Conservation (phyloP, 78 protist genomes). For the Thecamonas trahens region DNA sequence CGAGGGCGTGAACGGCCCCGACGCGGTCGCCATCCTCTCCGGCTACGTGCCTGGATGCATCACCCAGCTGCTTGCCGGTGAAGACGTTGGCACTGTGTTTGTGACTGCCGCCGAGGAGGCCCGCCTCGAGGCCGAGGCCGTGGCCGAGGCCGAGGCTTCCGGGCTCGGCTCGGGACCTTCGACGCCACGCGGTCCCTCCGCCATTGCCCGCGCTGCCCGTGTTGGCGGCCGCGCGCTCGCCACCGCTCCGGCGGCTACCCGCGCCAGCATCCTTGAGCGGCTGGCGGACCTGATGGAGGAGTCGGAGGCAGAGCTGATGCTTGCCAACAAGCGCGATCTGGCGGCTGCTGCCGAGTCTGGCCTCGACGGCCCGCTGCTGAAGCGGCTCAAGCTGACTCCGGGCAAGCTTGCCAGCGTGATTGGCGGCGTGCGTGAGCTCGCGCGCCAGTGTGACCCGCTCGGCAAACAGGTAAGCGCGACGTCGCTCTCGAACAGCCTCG, state of each 20-base stretch:
- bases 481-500: constrained; percentile 31
- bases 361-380: not conserved
- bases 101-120: not conserved
- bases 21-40: constrained; percentile 21
- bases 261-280: not conserved
- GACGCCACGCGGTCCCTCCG: not conserved
- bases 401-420: constrained; percentile 3
- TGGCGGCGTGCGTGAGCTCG: constrained; percentile 14
- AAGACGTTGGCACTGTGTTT: constrained; percentile 20
- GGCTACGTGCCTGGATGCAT: constrained; percentile 1
- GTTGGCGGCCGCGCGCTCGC: not conserved
- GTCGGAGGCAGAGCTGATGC: not conserved
- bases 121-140: not conserved
- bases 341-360: not conserved
- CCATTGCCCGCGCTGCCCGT: not conserved
- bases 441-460: not conserved
- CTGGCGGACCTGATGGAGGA: not conserved
- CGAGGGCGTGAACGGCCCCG: too few relatives aligned
- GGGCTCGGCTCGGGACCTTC: too few relatives aligned
- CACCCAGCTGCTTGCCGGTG: constrained; percentile 1
- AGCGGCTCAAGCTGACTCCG: constrained; percentile 12
- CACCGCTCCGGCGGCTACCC: not conserved
- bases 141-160: too few relatives aligned
- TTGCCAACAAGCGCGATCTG: constrained; percentile 31
- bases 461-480: not conserved